Percentiles rank a stretch among this genome's conserved stretches.
Conservation (phyloP, 2,329 filamentous ascomycete species). For the Hypoxylon sp. region DNA sequence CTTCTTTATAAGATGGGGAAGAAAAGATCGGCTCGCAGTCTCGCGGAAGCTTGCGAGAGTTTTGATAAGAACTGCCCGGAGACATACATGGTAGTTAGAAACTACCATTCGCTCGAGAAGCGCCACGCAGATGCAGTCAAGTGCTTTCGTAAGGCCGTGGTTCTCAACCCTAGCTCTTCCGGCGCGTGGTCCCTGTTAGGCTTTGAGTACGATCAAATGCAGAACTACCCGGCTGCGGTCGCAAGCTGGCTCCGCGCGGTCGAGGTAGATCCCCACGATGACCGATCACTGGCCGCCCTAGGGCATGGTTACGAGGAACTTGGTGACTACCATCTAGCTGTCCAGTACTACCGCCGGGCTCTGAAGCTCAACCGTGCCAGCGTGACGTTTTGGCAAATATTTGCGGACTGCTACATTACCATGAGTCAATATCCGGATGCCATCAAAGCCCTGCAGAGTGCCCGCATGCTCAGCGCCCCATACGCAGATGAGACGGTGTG, state of each 20-base stretch:
- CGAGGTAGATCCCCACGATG: background rate
- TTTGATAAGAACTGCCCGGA: background rate
- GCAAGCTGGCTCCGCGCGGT: background rate
- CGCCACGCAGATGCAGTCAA: background rate
- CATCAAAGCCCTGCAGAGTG: background rate
- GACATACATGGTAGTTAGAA: background rate
- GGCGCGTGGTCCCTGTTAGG: background rate
- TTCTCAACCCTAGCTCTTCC: background rate
- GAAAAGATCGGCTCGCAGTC: background rate
- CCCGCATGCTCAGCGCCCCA: too few relatives aligned
- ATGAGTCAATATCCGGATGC: background rate
- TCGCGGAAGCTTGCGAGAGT: background rate
- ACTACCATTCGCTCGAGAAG: background rate
- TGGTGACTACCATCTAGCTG: background rate
- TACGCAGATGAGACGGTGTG: background rate
- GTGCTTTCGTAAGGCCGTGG: background rate
- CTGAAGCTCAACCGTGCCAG: background rate
- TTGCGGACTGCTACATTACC: background rate
- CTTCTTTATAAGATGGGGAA: background rate
- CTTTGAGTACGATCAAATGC: background rate
- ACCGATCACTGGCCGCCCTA: background rate
- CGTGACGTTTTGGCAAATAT: background rate
- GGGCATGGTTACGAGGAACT: background rate
- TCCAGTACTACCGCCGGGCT: background rate
- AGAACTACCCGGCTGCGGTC: background rate